Conservation (phyloP, 768 basidiomycete genomes). For the Leccinum sublutescens region DNA sequence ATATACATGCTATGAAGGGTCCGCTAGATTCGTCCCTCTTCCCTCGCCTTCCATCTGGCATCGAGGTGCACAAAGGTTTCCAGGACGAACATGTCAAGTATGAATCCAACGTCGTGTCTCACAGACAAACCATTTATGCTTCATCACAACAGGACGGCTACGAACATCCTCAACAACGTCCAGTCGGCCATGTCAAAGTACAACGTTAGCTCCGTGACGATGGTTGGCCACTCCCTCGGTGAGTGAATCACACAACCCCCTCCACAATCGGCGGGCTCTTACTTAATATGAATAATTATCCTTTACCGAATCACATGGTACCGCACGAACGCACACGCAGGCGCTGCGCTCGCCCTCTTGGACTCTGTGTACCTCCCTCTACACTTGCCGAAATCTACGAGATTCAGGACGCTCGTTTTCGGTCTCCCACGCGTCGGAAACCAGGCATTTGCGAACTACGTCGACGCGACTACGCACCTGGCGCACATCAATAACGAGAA, state of each 20-base stretch:
- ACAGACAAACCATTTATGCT: neutral
- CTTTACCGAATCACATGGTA: neutral
- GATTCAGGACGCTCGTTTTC: slow-evolving; percentile 29
- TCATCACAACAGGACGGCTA: slow-evolving; percentile 42
- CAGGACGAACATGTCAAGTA: slow-evolving; percentile 42
- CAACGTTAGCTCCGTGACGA: slow-evolving; percentile 36
- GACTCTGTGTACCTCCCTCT: slow-evolving; percentile 38
- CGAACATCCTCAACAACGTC: slow-evolving; percentile 41
- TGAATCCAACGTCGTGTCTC: slow-evolving; percentile 4
- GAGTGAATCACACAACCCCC: slow-evolving; percentile 3
- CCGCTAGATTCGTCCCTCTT: slow-evolving; percentile 41
- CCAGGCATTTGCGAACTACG: slow-evolving; percentile 55
- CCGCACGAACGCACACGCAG: slow-evolving; percentile 9
- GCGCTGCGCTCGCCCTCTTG: slow-evolving; percentile 34
- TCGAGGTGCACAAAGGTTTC: slow-evolving; percentile 49
- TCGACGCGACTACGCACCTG: slow-evolving; percentile 43
- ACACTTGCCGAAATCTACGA: slow-evolving; percentile 29
- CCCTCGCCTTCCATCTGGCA: slow-evolving; percentile 39
- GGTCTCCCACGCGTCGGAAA: slow-evolving; percentile 48
- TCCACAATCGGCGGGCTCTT: neutral
- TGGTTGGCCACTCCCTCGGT: slow-evolving; percentile 45
- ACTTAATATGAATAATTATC: neutral
- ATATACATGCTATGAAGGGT: slow-evolving; percentile 33
- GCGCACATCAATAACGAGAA: slow-evolving; percentile 54
- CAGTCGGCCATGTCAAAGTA: slow-evolving; percentile 36